Conservation (phyloP, 202 grass and related monocot species). For the Setaria italica region DNA sequence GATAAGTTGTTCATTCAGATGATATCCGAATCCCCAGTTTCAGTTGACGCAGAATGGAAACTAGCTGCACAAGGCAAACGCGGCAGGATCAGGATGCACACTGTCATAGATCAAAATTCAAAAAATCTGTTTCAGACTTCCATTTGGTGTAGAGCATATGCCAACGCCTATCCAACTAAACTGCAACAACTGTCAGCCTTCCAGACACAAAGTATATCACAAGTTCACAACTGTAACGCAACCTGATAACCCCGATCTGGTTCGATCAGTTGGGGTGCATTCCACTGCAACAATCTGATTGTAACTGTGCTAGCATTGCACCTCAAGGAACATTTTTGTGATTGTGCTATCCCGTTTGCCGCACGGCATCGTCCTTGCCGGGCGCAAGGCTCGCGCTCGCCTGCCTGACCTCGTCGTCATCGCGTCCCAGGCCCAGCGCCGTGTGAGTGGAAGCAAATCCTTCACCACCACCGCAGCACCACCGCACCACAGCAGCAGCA, state of each 20-base stretch:
- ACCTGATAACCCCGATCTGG: too few species aligned
- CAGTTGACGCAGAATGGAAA: neutral
- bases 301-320: neutral
- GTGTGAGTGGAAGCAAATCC: too few species aligned
- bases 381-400: too few species aligned
- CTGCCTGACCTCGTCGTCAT: too few species aligned
- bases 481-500: too few species aligned
- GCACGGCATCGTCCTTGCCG: too few species aligned
- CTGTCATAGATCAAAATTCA: neutral
- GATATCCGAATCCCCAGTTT: neutral
- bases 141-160: neutral
- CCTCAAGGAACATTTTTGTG: too few species aligned
- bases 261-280: neutral
- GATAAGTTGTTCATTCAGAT: neutral
- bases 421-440: too few species aligned
- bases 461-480: too few species aligned
- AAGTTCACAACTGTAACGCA: neutral
- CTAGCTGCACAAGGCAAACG: neutral
- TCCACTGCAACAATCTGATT: neutral
- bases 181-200: neutral
- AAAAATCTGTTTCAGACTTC: neutral
- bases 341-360: too few species aligned
- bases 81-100: neutral
- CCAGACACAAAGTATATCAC: neutral
- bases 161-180: neutral